Evolutionary conservation across 2,329 filamentous ascomycete species (phyloP).

Genomic region (Sporothrix luriei): DNA sequence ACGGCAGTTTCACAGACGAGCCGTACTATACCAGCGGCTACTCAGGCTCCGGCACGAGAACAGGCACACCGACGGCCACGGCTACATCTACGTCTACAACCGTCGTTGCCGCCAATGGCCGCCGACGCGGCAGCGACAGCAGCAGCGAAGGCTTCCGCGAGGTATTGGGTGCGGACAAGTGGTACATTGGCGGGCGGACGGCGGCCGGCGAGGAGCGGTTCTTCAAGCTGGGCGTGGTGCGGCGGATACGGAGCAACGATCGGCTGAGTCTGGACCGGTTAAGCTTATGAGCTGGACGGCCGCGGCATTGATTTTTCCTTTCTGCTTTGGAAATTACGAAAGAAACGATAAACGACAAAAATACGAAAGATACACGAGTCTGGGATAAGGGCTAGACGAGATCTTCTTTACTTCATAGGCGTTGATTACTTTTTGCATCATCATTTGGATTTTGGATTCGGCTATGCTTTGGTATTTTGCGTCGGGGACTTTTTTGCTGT

Average conservation of each 20-base stretch:
- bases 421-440: constrained; percentile 5
- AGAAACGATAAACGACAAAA: constrained; percentile 16
- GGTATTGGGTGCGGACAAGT: constrained; percentile 71
- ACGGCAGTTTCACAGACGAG: constrained; percentile 24
- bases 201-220: constrained; percentile 77
- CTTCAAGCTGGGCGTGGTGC: constrained; percentile 77
- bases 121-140: constrained; percentile 71
- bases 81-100: constrained; percentile 34
- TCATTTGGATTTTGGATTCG: neutral
- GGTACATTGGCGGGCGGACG: constrained; percentile 79
- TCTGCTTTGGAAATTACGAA: neutral
- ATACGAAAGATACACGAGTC: neutral
- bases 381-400: too few relatives aligned
- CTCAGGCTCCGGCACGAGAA: constrained; percentile 13
- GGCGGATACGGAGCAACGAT: constrained; percentile 71
- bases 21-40: constrained; percentile 29
- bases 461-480: neutral
- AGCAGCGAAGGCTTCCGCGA: constrained; percentile 76
- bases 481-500: neutral
- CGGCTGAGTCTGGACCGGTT: constrained; percentile 74
- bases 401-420: neutral
- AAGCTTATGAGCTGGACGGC: constrained; percentile 42
- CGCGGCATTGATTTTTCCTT: too few relatives aligned
- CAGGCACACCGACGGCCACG: constrained; percentile 20
- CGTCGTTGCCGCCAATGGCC: constrained; percentile 34